These are phyloP conservation scores for Tremella yokohamensis DNA, from an alignment of 768 basidiomycete species.

Conservation along the genomic window DNA sequence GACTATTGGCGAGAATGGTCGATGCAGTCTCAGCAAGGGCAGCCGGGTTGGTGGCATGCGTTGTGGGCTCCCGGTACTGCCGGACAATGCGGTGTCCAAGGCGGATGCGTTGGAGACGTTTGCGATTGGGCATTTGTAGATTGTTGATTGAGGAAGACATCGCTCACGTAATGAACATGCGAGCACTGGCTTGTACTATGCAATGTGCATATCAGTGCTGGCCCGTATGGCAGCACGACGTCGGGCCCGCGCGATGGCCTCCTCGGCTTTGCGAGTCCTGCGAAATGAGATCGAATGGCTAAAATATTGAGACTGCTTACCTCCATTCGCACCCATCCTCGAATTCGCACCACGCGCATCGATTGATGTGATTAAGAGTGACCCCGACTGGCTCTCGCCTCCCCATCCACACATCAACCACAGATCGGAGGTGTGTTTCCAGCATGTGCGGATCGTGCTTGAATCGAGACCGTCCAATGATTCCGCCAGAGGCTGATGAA, in stretches of 20 bases:
- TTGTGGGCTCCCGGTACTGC: no score
- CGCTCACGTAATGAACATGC: background rate
- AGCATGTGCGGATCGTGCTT: constrained; percentile 58
- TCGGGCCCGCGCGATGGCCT: constrained; percentile 8
- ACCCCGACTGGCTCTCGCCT: constrained; percentile 69
- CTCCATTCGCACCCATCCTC: constrained; percentile 75
- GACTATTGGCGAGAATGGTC: constrained; percentile 9
- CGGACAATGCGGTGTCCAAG: no score
- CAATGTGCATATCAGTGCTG: no score
- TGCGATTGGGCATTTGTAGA: constrained; percentile 1
- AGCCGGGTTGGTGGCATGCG: no score
- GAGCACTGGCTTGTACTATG: background rate
- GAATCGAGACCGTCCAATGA: constrained; percentile 69
- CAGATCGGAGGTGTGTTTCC: constrained; percentile 57
- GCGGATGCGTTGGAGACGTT: background rate
- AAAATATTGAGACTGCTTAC: constrained; percentile 20
- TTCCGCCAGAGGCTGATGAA: constrained; percentile 37
- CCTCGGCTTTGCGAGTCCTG: constrained; percentile 16
- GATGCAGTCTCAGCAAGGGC: background rate
- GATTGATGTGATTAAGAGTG: constrained; percentile 57
- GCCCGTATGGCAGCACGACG: background rate
- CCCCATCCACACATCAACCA: constrained; percentile 75
- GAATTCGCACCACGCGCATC: constrained; percentile 79
- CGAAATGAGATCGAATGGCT: background rate
- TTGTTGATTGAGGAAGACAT: background rate